These are phyloP conservation scores for Trichomonas gallinae DNA, from an alignment of 208 protist species.

Conservation along the genomic window DNA sequence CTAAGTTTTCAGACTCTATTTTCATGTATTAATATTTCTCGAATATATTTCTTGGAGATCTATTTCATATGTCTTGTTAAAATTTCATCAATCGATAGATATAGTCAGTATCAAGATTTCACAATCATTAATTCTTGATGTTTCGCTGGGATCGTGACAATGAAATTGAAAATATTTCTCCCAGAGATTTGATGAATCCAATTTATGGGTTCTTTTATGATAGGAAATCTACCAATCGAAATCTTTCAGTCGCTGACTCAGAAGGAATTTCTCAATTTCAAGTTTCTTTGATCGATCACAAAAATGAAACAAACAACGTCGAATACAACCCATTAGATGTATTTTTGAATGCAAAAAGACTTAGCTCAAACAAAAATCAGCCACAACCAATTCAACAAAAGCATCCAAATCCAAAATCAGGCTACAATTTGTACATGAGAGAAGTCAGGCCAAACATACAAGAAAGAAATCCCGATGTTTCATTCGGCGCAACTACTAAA, in stretches of 20 bases:
- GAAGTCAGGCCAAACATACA: not conserved
- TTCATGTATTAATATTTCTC: too few relatives aligned
- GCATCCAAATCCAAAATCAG: not conserved
- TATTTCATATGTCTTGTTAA: too few relatives aligned
- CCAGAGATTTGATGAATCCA: not conserved
- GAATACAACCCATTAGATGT: slow-evolving; percentile 7
- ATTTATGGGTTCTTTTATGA: slow-evolving; percentile 1
- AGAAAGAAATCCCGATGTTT: not conserved
- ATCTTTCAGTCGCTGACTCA: not conserved
- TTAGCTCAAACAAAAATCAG: not conserved
- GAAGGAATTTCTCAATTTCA: slow-evolving; percentile 5
- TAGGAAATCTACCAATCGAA: not conserved
- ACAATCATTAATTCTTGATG: not conserved
- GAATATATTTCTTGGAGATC: too few relatives aligned
- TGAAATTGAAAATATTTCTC: not conserved
- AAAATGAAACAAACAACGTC: not conserved
- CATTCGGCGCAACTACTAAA: not conserved
- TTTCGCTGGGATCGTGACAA: not conserved
- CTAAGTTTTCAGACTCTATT: too few relatives aligned
- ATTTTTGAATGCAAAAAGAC: not conserved
- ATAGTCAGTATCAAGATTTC: too few relatives aligned
- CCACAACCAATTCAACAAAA: not conserved
- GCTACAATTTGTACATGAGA: not conserved
- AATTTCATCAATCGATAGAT: too few relatives aligned
- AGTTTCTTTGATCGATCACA: not conserved